phyloP scores from a whole-genome alignment of 2,329 filamentous ascomycete genomes.

The Amauroascus niger region DNA sequence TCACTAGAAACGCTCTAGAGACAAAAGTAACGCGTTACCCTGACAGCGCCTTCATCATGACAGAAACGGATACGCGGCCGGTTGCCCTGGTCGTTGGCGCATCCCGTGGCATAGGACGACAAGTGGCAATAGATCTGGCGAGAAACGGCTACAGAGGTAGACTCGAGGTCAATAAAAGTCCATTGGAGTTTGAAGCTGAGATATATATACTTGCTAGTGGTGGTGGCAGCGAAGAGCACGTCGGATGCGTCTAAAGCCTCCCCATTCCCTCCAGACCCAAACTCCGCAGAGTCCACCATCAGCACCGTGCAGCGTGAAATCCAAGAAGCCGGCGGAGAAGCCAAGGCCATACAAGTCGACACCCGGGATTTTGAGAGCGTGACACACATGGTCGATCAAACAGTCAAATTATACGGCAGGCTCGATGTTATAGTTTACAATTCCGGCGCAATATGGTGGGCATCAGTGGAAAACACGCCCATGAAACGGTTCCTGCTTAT shows the following conservation, averaged over 20 bases:
- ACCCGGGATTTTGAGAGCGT: slow-evolving; percentile 56
- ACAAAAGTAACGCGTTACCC: not conserved
- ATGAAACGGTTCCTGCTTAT: slow-evolving; percentile 68
- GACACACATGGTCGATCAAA: slow-evolving; percentile 48
- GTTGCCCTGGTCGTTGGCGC: slow-evolving; percentile 67
- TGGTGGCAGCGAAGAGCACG: slow-evolving; percentile 66
- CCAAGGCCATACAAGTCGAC: slow-evolving; percentile 60
- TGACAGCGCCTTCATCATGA: not conserved
- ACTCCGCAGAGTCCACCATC: slow-evolving; percentile 65
- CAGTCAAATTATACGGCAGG: slow-evolving; percentile 50
- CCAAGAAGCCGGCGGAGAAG: slow-evolving; percentile 51
- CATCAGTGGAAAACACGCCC: slow-evolving; percentile 61
- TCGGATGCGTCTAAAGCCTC: slow-evolving; percentile 49
- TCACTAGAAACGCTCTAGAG: not conserved
- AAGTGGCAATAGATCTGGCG: slow-evolving; percentile 68
- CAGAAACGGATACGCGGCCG: slow-evolving; percentile 15
- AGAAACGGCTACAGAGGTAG: slow-evolving; percentile 60
- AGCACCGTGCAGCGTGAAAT: slow-evolving; percentile 72
- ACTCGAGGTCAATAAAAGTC: slow-evolving; percentile 5
- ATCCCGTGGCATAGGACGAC: slow-evolving; percentile 69
- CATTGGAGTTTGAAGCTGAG: not conserved
- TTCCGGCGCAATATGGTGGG: slow-evolving; percentile 78
- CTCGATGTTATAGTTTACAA: slow-evolving; percentile 75
- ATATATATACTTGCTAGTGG: slow-evolving; percentile 49
- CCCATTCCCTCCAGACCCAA: slow-evolving; percentile 66